Conservation (phyloP, 345 rosid species). For the Gossypium ekmanianum region DNA sequence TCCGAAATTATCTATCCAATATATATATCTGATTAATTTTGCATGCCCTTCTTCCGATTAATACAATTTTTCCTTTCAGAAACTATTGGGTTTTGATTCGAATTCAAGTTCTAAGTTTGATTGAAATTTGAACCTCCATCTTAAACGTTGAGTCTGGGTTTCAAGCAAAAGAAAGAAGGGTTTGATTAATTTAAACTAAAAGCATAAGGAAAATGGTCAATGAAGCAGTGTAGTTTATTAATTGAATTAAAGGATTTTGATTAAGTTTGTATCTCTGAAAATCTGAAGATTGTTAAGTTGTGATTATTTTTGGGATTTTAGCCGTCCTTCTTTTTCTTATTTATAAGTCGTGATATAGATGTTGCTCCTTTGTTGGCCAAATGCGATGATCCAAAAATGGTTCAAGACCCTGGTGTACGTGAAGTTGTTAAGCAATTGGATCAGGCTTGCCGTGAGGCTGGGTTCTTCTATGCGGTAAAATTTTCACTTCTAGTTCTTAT, state of each 20-base stretch:
- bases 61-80: background rate
- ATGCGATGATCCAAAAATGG: slow-evolving; percentile 59
- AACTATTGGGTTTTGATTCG: background rate
- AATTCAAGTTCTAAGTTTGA: background rate
- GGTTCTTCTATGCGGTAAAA: slow-evolving; percentile 86
- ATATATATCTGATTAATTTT: background rate
- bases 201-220: background rate
- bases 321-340: background rate
- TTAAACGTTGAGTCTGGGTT: background rate
- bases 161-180: background rate
- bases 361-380: slow-evolving; percentile 52
- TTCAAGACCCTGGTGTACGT: slow-evolving; percentile 47
- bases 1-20: background rate
- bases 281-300: background rate
- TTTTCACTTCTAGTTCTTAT: background rate
- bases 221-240: background rate
- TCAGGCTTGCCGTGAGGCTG: slow-evolving; percentile 78
- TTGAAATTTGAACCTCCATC: background rate
- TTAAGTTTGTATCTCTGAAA: background rate
- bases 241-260: background rate
- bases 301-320: background rate
- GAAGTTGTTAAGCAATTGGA: slow-evolving; percentile 60
- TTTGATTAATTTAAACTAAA: background rate
- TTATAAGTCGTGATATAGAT: slow-evolving; percentile 35
- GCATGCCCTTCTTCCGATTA: background rate